phyloP scores from a whole-genome alignment of 2,329 filamentous ascomycete genomes.

The Xylogone sp. region DNA sequence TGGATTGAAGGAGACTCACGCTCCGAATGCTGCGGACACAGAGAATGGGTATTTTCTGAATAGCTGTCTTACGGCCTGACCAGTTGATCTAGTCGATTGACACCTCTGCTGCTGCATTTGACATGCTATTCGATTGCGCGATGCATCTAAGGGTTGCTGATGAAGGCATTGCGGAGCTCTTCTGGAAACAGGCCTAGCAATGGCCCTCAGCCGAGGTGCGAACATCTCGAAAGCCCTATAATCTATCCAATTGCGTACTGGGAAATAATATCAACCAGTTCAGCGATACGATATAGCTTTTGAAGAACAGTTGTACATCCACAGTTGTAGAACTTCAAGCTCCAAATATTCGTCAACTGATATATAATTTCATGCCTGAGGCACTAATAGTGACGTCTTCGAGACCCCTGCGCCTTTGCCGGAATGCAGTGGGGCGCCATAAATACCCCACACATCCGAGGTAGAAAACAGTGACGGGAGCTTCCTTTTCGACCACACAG shows the following conservation, averaged over 20 bases:
- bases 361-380: not conserved
- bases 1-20: constrained; percentile 13
- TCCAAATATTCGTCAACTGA: not conserved
- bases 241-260: not conserved
- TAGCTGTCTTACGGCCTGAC: constrained; percentile 15
- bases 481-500: too few relatives aligned
- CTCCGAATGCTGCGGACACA: constrained; percentile 19
- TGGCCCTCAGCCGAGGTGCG: constrained; percentile 14
- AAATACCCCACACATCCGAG: not conserved
- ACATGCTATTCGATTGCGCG: constrained; percentile 13
- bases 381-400: not conserved
- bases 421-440: not conserved
- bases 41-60: constrained; percentile 24
- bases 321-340: not conserved
- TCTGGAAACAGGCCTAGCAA: constrained; percentile 14
- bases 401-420: too few relatives aligned
- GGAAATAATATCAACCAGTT: not conserved
- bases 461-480: not conserved
- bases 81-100: constrained; percentile 13
- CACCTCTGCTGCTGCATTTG: constrained; percentile 22
- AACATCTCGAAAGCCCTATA: constrained; percentile 18
- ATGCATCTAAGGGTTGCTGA: constrained; percentile 17
- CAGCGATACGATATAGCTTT: not conserved
- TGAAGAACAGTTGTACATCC: not conserved
- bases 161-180: constrained; percentile 22